Evolutionary conservation across 495 filamentous ascomycete species (phyloP).

Genomic region (Penicillium parvum): DNA sequence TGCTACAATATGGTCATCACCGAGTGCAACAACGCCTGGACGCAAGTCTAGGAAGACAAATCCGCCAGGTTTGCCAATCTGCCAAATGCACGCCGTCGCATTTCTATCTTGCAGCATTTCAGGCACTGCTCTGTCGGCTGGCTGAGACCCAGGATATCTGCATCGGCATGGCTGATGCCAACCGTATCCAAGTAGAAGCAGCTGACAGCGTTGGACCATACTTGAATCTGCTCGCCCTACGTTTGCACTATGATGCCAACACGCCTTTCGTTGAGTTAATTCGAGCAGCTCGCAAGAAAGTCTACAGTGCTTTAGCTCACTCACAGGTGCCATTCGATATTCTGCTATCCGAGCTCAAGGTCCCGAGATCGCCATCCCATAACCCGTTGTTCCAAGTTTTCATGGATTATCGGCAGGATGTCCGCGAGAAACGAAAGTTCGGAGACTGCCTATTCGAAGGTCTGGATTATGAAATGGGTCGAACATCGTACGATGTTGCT

Average conservation of each 20-base stretch:
- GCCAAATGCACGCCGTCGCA: conserved; percentile 27
- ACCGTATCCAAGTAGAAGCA: conserved; percentile 18
- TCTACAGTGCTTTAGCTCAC: conserved; percentile 18
- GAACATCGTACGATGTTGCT: conserved; percentile 33
- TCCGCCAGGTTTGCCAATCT: neutral
- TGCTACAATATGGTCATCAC: neutral
- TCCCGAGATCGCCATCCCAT: conserved; percentile 19
- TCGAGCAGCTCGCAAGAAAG: conserved; percentile 11
- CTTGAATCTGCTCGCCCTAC: conserved; percentile 47
- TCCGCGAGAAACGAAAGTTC: neutral
- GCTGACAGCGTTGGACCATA: conserved; percentile 34
- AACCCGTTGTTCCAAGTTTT: conserved; percentile 37
- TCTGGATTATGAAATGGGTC: neutral
- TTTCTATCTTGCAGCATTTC: conserved; percentile 27
- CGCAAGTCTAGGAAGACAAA: neutral
- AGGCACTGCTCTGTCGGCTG: conserved; percentile 18
- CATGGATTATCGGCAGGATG: conserved; percentile 32
- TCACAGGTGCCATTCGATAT: conserved; percentile 40
- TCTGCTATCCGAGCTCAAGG: conserved; percentile 29
- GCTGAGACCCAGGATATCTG: neutral
- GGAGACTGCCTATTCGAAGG: conserved; percentile 16
- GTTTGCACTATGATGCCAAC: conserved; percentile 22
- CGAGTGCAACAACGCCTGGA: neutral
- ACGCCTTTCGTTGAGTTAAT: conserved; percentile 11
- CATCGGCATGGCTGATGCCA: conserved; percentile 39